phyloP scores from a whole-genome alignment of 495 filamentous ascomycete species.

The Trichoderma orchidacearum region DNA sequence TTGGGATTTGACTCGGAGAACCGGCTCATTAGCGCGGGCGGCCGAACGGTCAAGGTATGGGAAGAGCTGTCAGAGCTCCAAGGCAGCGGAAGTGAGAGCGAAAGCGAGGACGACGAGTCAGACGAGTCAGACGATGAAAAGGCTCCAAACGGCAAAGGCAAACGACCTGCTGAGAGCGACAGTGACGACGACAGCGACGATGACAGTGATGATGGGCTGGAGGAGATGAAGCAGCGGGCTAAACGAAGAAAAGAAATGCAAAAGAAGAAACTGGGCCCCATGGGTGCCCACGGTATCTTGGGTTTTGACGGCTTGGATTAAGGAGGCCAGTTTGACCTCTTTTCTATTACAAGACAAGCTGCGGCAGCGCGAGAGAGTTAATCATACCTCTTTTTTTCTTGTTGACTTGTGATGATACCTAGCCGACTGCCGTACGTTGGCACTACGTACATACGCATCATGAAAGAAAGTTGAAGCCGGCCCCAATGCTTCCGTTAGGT shows the following conservation, averaged over 20 bases:
- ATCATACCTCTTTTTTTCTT: no score
- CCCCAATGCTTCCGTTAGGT: no score
- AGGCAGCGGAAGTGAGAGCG: constrained; percentile 24
- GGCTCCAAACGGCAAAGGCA: constrained; percentile 17
- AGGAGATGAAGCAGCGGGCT: constrained; percentile 27
- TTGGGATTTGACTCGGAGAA: constrained; percentile 72
- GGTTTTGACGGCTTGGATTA: constrained; percentile 2
- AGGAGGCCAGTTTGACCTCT: no score
- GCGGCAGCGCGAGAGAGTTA: no score
- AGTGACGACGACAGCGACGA: constrained; percentile 17
- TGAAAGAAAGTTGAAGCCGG: no score
- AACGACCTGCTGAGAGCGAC: constrained; percentile 24
- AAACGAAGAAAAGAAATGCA: constrained; percentile 13
- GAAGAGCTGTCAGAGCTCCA: constrained; percentile 35
- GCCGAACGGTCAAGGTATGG: constrained; percentile 77
- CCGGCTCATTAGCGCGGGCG: constrained; percentile 77
- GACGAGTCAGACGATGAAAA: constrained; percentile 14
- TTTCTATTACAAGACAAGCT: no score
- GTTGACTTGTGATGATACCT: no score
- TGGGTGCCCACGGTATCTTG: constrained; percentile 2
- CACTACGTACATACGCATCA: no score
- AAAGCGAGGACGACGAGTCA: constrained; percentile 26
- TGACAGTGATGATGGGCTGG: constrained; percentile 25
- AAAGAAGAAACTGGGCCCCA: constrained; percentile 18
- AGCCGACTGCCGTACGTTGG: no score